phyloP scores from a whole-genome alignment of 139 green algal species.

The Chlorella sp. region DNA sequence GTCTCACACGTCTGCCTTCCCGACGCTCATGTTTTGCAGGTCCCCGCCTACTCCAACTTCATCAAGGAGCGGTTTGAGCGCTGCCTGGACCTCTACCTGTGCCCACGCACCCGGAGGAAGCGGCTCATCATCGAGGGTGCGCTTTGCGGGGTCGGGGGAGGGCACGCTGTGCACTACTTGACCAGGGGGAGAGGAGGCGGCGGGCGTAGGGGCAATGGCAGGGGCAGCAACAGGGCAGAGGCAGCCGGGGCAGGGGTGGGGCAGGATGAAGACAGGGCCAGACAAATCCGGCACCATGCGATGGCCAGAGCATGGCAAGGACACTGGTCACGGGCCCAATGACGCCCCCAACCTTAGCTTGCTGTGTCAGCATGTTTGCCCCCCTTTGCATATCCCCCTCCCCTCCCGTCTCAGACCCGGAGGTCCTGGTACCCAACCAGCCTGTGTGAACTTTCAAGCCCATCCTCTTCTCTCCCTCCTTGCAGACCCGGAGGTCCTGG shows the following conservation, averaged over 20 bases:
- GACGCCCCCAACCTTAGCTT: neutral
- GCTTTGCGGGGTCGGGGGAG: neutral
- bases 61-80: slow-evolving; percentile 98
- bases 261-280: no score
- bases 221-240: neutral
- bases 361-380: neutral
- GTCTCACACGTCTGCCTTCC: neutral
- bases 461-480: neutral
- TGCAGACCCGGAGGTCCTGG: slow-evolving; percentile 79
- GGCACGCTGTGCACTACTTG: no score
- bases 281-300: no score
- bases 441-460: no score
- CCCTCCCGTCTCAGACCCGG: no score
- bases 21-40: neutral
- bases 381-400: no score
- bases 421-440: no score
- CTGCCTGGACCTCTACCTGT: slow-evolving; percentile 99
- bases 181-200: neutral
- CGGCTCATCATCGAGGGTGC: slow-evolving; percentile 68
- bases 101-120: slow-evolving; percentile 83
- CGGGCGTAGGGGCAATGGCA: neutral
- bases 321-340: no score
- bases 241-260: neutral
- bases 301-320: no score
- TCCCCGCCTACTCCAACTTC: slow-evolving; percentile 87